Conservation (phyloP, 257 asterid species). For the Fraxinus cuspidata region DNA sequence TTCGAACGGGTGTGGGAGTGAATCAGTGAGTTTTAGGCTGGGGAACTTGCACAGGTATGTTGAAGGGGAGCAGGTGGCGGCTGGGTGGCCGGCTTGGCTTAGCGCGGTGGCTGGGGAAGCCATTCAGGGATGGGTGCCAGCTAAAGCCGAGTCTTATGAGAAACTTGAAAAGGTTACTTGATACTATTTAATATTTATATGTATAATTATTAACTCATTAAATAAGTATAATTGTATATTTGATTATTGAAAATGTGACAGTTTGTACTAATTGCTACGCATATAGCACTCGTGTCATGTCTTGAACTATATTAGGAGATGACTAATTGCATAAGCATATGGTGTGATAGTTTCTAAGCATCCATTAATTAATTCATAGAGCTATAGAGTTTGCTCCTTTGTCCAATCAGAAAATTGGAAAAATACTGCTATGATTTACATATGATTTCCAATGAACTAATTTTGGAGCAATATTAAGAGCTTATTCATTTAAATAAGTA, state of each 20-base stretch:
- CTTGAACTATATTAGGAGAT: constrained; percentile 20
- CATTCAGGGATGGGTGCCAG: constrained; percentile 92
- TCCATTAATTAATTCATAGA: not conserved
- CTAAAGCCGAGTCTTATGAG: constrained; percentile 71
- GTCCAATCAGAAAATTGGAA: not conserved
- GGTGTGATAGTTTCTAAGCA: not conserved
- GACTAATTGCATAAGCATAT: not conserved
- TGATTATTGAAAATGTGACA: not conserved
- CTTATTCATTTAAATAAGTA: not conserved
- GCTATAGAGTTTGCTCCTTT: not conserved
- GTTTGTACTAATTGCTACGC: not conserved
- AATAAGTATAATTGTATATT: not conserved
- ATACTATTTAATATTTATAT: not conserved
- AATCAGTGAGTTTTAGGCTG: constrained; percentile 82
- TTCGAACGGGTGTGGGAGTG: constrained; percentile 71
- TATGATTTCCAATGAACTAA: too few relatives aligned
- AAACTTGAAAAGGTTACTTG: constrained; percentile 80
- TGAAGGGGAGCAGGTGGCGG: constrained; percentile 92
- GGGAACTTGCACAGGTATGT: constrained; percentile 79
- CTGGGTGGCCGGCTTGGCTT: constrained; percentile 99
- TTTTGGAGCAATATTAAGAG: not conserved
- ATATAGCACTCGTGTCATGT: constrained; percentile 21
- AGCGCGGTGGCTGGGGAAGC: constrained; percentile 95
- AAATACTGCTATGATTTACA: not conserved
- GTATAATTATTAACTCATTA: not conserved